Evolutionary conservation across 345 rosid genomes (phyloP).

Genomic region (Linum tenue): DNA sequence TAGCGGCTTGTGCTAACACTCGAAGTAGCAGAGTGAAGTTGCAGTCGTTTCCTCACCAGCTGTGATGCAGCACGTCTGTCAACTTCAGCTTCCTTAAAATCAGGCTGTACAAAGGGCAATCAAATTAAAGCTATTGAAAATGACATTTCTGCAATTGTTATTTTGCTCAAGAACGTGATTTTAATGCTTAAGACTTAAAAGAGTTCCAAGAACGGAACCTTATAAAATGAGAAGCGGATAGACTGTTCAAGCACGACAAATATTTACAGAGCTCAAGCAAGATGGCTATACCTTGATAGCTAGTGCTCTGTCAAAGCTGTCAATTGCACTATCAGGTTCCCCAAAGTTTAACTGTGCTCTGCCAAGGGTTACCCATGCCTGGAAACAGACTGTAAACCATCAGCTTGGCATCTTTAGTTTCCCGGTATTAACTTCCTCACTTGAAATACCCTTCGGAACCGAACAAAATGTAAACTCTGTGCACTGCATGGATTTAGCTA

Average conservation of each 20-base stretch:
- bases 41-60: slow-evolving; percentile 66
- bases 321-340: slow-evolving; percentile 74
- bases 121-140: neutral
- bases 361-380: slow-evolving; percentile 95
- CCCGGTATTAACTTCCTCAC: neutral
- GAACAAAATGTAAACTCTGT: neutral
- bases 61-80: slow-evolving; percentile 48
- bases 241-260: neutral
- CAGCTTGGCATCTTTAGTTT: neutral
- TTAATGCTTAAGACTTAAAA: no score
- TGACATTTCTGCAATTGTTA: no score
- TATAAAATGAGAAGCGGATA: no score
- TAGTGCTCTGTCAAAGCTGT: slow-evolving; percentile 62
- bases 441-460: neutral
- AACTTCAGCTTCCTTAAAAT: slow-evolving; percentile 41
- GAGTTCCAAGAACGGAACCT: no score
- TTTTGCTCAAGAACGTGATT: no score
- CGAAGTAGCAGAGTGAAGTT: slow-evolving; percentile 50
- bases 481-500: neutral
- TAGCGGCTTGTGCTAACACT: slow-evolving; percentile 37
- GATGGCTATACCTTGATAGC: slow-evolving; percentile 42
- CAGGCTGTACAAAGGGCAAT: slow-evolving; percentile 34
- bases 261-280: neutral
- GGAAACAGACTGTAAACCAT: slow-evolving; percentile 9
- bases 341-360: slow-evolving; percentile 92